Evolutionary conservation across 139 green algal species (phyloP), one percentile per base, ranked within the genome.

Genomic region (Eudorina sp.): DNA sequence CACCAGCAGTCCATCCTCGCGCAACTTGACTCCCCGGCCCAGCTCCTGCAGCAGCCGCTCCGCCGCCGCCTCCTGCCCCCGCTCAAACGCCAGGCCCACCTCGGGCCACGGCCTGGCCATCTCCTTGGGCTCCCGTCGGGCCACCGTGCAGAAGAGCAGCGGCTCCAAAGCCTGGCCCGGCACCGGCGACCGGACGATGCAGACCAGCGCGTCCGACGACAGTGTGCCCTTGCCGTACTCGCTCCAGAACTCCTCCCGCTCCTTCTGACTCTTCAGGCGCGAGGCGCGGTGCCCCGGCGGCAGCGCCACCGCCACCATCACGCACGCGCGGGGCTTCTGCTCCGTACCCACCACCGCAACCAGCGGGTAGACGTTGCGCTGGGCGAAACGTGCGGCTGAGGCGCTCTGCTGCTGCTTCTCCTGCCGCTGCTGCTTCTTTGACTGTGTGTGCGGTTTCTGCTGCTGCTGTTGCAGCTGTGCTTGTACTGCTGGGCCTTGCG

Each of bases 91-190:
- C 60, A 93, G 38, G 1, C 90, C 90, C n/a, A 93, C 51, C 58
- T 91, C 83, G 7, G 86, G 75, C 45, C 29, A 11, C 90, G 76
- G 60, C 62, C 66, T 45, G 9, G 92, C 85, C 76, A 95, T 36
- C 70, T 91, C 86, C 72, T 80, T 23, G 0, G 66, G 3, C 21
- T 93, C 90, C 0, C 90, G 68, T 21, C 86, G 36, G 27, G 74
- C 86, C 4, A 95, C 72, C 14, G 87, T 90, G 25, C 86, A 90
- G 89, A 94, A 93, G 48, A 89, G 45, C 69, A 92, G 55, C 4
- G 74, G 86, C 64, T 34, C 1, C 6, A 27, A 14, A 5, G 74
- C 13, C 74, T 48, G 45, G 8, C 14, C 31, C 53, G 53, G 25
- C 6, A 58, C 48, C 31, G 34, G 9, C 40, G 40, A 40, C 3